Base-by-base conservation (phyloP, 768 basidiomycete genomes). In the Pleurotus giganteus region DNA sequence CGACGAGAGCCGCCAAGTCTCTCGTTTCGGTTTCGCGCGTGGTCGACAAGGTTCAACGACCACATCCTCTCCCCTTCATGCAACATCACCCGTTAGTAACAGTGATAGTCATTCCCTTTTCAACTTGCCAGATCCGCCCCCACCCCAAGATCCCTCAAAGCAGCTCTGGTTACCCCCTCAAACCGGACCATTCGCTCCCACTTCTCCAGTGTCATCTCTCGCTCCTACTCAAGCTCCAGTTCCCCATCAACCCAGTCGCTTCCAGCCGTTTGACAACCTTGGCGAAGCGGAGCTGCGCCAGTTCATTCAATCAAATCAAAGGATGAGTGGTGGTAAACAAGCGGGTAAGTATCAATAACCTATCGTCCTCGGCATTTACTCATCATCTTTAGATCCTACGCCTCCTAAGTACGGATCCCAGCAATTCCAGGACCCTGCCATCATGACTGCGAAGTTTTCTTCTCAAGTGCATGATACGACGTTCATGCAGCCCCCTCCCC, bases 21-120 rank as follows among this genome's bases (percentile, higher is more conserved):
- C 90, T 6, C 80, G 90, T 13, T 92, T 92, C 69, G 87, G 84
- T 19, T 92, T 92, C 63, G 91, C 90, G 13, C 79, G 86, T 21
- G 85, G 87, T 21, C 81, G 82, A 42, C 85, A 83, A 58, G 78
- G 77, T 0, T 83, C 88, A 6, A 78, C 78, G 8, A 61, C 74
- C 7, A 65, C 85, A 3, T 82, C 82, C 13, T 88, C 85, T 9
- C 84, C 85, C 36, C 72, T 79, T 47, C 82, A 82, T 55, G 73
- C 74, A 7, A 61, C 83, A 21, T 81, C 85, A 15, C 82, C 86
- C 1, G 68, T 83, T 37, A 80, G 73, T 49, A 74, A 70, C 39
- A 67, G 60, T 52, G 73, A 74, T 32, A 78, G 73, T 57, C 79
- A 81, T 31, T 72, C 78, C 23, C 77, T 81, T 54, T 80, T 75